phyloP scores from a whole-genome alignment of 2,329 filamentous ascomycete genomes.

The Verticillium nonalfalfae region DNA sequence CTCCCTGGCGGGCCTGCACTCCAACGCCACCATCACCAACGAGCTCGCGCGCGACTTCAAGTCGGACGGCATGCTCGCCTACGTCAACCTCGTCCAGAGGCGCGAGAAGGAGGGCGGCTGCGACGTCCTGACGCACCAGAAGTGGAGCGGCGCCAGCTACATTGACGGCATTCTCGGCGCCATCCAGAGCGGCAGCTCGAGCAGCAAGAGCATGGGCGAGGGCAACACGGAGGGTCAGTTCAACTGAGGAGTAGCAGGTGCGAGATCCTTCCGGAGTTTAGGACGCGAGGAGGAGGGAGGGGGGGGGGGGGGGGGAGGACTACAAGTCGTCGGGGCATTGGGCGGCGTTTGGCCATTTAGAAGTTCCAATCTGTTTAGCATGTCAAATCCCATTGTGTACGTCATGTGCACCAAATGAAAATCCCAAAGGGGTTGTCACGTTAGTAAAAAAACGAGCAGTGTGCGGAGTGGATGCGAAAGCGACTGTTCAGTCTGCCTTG shows the following conservation, averaged over 20 bases:
- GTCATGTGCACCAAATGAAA: too few relatives aligned
- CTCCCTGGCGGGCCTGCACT: conserved; percentile 60
- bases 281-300: background rate
- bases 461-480: background rate
- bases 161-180: conserved; percentile 86
- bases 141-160: conserved; percentile 65
- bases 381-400: too few relatives aligned
- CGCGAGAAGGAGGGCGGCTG: conserved; percentile 86
- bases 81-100: conserved; percentile 88
- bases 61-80: conserved; percentile 90
- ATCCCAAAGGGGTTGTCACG: too few relatives aligned
- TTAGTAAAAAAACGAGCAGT: background rate
- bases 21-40: conserved; percentile 56
- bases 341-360: conserved; percentile 2
- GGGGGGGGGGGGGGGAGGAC: background rate
- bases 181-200: conserved; percentile 85
- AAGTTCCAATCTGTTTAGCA: too few relatives aligned
- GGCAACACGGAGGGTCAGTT: conserved; percentile 82
- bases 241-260: conserved; percentile 16
- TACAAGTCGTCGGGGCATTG: conserved; percentile 2
- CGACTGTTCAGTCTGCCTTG: background rate
- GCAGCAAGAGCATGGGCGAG: conserved; percentile 89
- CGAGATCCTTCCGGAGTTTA: too few relatives aligned
- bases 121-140: conserved; percentile 93
- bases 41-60: conserved; percentile 81